phyloP scores from a whole-genome alignment of 2,329 filamentous ascomycete genomes.

The Uncinocarpus reesii region DNA sequence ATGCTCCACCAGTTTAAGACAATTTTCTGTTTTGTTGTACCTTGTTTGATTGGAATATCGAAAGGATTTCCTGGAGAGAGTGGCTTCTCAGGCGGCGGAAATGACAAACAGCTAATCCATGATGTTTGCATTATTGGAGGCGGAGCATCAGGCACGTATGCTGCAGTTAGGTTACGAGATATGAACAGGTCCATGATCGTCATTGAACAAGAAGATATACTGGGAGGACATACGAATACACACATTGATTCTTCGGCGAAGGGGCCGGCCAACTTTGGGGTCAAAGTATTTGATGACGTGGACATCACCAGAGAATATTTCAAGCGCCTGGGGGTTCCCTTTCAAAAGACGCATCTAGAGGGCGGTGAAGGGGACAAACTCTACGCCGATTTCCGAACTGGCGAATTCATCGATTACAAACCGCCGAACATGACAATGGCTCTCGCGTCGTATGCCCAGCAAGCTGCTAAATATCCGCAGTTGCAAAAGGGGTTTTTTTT shows the following conservation, averaged over 20 bases:
- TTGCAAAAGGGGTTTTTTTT: slow-evolving; percentile 22
- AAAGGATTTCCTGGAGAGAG: neutral
- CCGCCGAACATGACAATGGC: slow-evolving; percentile 10
- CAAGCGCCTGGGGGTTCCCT: slow-evolving; percentile 18
- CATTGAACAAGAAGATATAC: slow-evolving; percentile 21
- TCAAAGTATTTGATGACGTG: slow-evolving; percentile 20
- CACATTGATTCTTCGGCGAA: slow-evolving; percentile 18
- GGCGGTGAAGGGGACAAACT: neutral
- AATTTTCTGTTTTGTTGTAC: neutral
- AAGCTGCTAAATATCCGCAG: slow-evolving; percentile 21
- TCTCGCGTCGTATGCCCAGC: slow-evolving; percentile 9
- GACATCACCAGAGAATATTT: slow-evolving; percentile 21
- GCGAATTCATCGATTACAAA: slow-evolving; percentile 13
- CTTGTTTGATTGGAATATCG: neutral
- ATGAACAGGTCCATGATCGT: slow-evolving; percentile 22
- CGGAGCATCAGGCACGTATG: slow-evolving; percentile 24
- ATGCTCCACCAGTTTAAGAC: neutral
- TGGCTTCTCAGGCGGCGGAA: neutral
- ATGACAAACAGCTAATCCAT: neutral
- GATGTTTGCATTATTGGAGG: slow-evolving; percentile 27
- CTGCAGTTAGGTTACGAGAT: slow-evolving; percentile 23
- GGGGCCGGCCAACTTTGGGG: slow-evolving; percentile 22
- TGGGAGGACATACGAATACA: slow-evolving; percentile 26
- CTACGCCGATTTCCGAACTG: slow-evolving; percentile 21
- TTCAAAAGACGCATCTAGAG: neutral